A percentile compares a stretch with the other conserved stretches of the same genome.
phyloP scores from a whole-genome alignment of 306 rosid genomes.

The Luffa acutangula region DNA sequence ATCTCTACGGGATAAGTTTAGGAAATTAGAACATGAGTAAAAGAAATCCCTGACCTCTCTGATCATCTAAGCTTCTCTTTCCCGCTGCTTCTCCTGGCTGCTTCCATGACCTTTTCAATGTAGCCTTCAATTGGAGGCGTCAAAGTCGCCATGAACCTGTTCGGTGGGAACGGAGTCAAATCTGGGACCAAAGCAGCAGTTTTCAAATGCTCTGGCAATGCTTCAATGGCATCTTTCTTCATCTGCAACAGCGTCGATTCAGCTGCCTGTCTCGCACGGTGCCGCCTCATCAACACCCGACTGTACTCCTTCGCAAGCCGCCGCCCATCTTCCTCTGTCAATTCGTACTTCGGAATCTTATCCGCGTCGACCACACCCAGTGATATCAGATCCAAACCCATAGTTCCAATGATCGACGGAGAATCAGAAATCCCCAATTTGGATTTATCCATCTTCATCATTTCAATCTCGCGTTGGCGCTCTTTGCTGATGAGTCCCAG shows the following conservation, averaged over 20 bases:
- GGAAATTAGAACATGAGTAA: neutral
- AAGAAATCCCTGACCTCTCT: slow-evolving; percentile 17
- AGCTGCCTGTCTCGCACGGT: slow-evolving; percentile 71
- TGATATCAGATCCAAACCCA: slow-evolving; percentile 57
- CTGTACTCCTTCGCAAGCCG: slow-evolving; percentile 89
- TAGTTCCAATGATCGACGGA: slow-evolving; percentile 57
- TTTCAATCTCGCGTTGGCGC: slow-evolving; percentile 55
- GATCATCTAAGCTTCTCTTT: slow-evolving; percentile 64
- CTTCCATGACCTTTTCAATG: slow-evolving; percentile 66
- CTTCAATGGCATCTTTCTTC: slow-evolving; percentile 81
- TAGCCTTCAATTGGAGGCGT: slow-evolving; percentile 79
- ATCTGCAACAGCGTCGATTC: slow-evolving; percentile 47
- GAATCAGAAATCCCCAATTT: slow-evolving; percentile 38
- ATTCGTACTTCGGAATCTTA: slow-evolving; percentile 53
- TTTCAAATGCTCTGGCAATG: slow-evolving; percentile 59
- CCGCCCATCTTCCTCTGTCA: slow-evolving; percentile 68
- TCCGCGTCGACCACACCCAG: slow-evolving; percentile 81
- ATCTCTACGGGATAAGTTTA: neutral
- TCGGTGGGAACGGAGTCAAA: slow-evolving; percentile 51
- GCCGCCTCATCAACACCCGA: slow-evolving; percentile 67
- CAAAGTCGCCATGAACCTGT: slow-evolving; percentile 73
- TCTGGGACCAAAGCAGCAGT: slow-evolving; percentile 83
- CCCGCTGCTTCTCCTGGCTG: slow-evolving; percentile 58
- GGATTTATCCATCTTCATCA: slow-evolving; percentile 33
- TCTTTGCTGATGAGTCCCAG: slow-evolving; percentile 81